Evolutionary conservation across 805 yeast species (phyloP).

Genomic region (Komagataella pseudopastoris): DNA sequence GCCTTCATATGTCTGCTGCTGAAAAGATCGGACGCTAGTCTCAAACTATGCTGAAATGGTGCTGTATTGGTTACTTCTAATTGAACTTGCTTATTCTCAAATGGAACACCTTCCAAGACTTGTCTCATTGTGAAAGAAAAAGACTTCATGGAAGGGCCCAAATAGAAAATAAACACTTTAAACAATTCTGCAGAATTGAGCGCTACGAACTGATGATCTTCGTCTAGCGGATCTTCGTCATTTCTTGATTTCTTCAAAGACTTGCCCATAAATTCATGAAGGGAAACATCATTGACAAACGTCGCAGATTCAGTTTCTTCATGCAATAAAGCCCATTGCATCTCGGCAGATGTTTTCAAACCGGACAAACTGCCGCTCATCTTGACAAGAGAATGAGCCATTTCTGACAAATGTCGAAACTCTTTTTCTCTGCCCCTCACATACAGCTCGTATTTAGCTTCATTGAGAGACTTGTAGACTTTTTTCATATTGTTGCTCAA

Average conservation of each 20-base stretch:
- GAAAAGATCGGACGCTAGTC: constrained; percentile 39
- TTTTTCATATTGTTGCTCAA: constrained; percentile 25
- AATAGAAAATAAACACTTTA: constrained; percentile 48
- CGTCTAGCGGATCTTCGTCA: constrained; percentile 1
- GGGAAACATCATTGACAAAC: constrained; percentile 3
- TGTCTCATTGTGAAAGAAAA: constrained; percentile 50
- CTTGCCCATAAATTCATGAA: constrained; percentile 4
- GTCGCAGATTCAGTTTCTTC: constrained; percentile 9
- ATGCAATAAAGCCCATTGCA: constrained; percentile 43
- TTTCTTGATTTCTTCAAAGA: background rate
- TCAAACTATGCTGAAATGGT: constrained; percentile 29
- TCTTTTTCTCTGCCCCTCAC: constrained; percentile 43
- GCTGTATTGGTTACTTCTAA: constrained; percentile 8
- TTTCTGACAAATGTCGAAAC: constrained; percentile 25
- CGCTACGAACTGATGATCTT: constrained; percentile 10
- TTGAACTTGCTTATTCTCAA: constrained; percentile 17
- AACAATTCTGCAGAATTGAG: constrained; percentile 32
- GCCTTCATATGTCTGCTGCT: constrained; percentile 43
- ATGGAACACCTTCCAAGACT: constrained; percentile 47
- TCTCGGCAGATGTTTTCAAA: constrained; percentile 51
- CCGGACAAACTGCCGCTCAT: constrained; percentile 53
- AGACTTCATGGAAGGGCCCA: constrained; percentile 64
- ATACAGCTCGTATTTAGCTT: constrained; percentile 48
- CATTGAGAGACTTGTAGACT: constrained; percentile 32
- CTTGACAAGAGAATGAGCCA: constrained; percentile 38